Conservation (phyloP, 176 grass and related monocot genomes). For the Dactylis glomerata region DNA sequence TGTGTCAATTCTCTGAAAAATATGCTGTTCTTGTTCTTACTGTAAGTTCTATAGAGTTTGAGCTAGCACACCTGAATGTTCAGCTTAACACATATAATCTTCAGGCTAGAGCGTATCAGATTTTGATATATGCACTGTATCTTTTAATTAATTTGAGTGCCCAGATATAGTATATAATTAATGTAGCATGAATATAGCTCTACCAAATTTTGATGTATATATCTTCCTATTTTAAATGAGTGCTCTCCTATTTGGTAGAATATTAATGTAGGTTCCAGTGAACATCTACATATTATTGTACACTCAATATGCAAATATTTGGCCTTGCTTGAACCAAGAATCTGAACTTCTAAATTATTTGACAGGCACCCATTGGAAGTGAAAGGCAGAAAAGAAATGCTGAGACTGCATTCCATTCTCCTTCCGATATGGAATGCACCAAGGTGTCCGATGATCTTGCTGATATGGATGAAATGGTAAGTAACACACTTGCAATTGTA, state of each 20-base stretch:
- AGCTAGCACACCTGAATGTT: background rate
- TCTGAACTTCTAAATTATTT: background rate
- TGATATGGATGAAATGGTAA: constrained; percentile 63
- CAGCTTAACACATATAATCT: background rate
- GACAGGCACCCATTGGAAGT: constrained; percentile 54
- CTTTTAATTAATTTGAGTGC: background rate
- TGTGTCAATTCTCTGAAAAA: background rate
- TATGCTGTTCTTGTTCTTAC: background rate
- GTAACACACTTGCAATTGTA: background rate
- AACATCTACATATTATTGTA: background rate
- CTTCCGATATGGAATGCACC: constrained; percentile 43
- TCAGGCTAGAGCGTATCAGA: background rate
- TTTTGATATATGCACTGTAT: background rate
- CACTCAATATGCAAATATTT: background rate
- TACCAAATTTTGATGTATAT: background rate
- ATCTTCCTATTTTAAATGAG: background rate
- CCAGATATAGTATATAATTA: background rate
- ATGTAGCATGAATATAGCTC: background rate
- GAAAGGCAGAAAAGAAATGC: constrained; percentile 57
- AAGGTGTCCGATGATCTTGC: constrained; percentile 30
- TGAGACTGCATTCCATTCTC: constrained; percentile 28
- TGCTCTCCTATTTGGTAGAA: background rate
- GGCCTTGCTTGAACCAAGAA: background rate
- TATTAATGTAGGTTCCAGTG: background rate
- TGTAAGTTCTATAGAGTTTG: background rate